Evolutionary conservation across 2,329 filamentous ascomycete species (phyloP), one percentile per base, ranked within the genome.

Genomic region (Pseudogymnoascus sp.): DNA sequence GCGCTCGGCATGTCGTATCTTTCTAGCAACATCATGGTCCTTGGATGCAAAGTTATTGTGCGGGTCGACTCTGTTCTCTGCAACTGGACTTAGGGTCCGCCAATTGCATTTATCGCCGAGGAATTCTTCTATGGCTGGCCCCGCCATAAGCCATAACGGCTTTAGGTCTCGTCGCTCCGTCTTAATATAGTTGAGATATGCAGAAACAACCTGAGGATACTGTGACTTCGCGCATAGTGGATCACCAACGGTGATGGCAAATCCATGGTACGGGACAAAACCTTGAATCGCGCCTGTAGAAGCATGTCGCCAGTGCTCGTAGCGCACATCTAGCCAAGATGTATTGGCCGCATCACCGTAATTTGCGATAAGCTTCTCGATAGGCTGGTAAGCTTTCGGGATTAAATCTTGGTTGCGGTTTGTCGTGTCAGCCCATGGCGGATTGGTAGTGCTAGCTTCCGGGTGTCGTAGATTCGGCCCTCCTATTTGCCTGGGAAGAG

Each of bases 301-400:
- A 21, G 82, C 76, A 71, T 96, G 90, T 31, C 92, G 87, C 90
- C 91, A 97, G 63, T 96, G 86, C 70, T 90, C 82, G 73, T 92
- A 96, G 5, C 91, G 86, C 5, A 92, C 89, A 72, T 97, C 92
- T 6, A 94, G 83, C 91, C 92, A 97, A 0, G 91, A 94, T 0
- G 92, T 97, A 71, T 96, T 95, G 58, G 91, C 92, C 1, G 92
- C 91, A 74, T 97, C 92, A 65, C 92, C 92, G 68, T 97, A 97
- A 74, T 97, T 97, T 71, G 91, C 91, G 73, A 97, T 92, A 42
- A 97, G 85, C 72, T 96, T 88, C 72, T 92, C 90, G 4, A 97
- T 73, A 0, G 90, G 81, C 60, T 92, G 92, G 61, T 88, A 78
- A 59, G 86, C 80, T 6, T 74, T 82, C 70, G 77, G 80, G 62